Conservation (phyloP, 2,329 filamentous ascomycete species). For the Monosporascus sp. region DNA sequence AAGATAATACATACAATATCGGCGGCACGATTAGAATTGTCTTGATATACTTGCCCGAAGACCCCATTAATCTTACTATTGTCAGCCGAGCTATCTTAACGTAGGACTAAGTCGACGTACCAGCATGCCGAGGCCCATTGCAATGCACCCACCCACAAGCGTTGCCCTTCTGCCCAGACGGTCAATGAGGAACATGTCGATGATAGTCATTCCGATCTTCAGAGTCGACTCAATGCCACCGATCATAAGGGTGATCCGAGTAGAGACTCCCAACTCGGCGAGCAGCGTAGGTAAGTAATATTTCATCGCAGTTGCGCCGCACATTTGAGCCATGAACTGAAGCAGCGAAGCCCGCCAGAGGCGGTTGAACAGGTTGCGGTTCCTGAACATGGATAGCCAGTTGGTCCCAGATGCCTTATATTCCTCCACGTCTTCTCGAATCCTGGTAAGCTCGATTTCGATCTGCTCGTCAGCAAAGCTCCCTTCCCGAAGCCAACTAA, state of each 20-base stretch:
- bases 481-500: slow-evolving; percentile 47
- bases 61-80: slow-evolving; percentile 46
- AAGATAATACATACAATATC: slow-evolving; percentile 50
- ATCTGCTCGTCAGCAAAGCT: slow-evolving; percentile 31
- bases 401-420: slow-evolving; percentile 31
- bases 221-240: slow-evolving; percentile 53
- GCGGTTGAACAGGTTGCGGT: slow-evolving; percentile 43
- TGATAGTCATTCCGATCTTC: slow-evolving; percentile 51
- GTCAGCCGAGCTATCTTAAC: background rate
- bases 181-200: slow-evolving; percentile 55
- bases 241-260: slow-evolving; percentile 44
- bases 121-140: slow-evolving; percentile 50
- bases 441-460: slow-evolving; percentile 40
- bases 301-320: slow-evolving; percentile 55
- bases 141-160: slow-evolving; percentile 41
- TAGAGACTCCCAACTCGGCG: slow-evolving; percentile 42
- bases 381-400: slow-evolving; percentile 45
- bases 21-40: slow-evolving; percentile 41
- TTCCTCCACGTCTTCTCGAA: slow-evolving; percentile 37
- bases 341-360: slow-evolving; percentile 53
- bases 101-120: slow-evolving; percentile 29
- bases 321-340: slow-evolving; percentile 58
- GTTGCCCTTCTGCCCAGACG: slow-evolving; percentile 44
- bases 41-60: slow-evolving; percentile 45
- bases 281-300: slow-evolving; percentile 55